These are phyloP conservation scores for Hericium alpestre DNA, from an alignment of 768 basidiomycete species.

Conservation along the genomic window DNA sequence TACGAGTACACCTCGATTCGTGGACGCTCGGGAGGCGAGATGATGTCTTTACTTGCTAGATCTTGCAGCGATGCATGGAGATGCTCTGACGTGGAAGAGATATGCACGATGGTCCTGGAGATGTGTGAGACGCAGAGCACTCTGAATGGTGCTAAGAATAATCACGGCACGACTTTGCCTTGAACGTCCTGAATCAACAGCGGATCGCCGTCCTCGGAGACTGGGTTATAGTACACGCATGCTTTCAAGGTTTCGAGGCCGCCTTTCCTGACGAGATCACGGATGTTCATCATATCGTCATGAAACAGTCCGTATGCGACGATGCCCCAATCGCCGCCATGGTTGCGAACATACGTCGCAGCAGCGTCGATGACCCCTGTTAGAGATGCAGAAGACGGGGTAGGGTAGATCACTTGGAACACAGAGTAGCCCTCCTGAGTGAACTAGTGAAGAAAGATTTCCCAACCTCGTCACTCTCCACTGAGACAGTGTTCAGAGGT, in stretches of 20 bases:
- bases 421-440: conserved; percentile 32
- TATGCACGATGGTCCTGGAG: conserved; percentile 25
- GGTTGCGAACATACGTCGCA: conserved; percentile 3
- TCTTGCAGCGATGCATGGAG: conserved; percentile 22
- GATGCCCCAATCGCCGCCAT: conserved; percentile 18
- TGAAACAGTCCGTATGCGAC: conserved; percentile 21
- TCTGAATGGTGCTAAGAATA: background rate
- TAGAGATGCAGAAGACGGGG: conserved; percentile 10
- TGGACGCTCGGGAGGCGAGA: conserved; percentile 16
- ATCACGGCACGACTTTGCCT: conserved; percentile 19
- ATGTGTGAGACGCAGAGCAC: background rate
- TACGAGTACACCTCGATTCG: conserved; percentile 26
- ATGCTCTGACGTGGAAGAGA: conserved; percentile 26
- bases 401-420: conserved; percentile 21
- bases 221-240: conserved; percentile 28
- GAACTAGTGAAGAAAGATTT: conserved; percentile 14
- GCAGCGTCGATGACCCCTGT: conserved; percentile 12
- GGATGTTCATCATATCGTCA: conserved; percentile 12
- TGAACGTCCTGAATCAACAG: conserved; percentile 18
- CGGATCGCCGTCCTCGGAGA: conserved; percentile 14
- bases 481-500: background rate
- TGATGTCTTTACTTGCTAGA: conserved; percentile 16
- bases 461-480: background rate
- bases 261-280: background rate
- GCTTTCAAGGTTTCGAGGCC: conserved; percentile 15